A percentile compares a stretch with the other conserved stretches of the same genome.
Evolutionary conservation across 1,284 basidiomycete genomes (phyloP).

Genomic region (Pseudozyma hubeiensis): DNA sequence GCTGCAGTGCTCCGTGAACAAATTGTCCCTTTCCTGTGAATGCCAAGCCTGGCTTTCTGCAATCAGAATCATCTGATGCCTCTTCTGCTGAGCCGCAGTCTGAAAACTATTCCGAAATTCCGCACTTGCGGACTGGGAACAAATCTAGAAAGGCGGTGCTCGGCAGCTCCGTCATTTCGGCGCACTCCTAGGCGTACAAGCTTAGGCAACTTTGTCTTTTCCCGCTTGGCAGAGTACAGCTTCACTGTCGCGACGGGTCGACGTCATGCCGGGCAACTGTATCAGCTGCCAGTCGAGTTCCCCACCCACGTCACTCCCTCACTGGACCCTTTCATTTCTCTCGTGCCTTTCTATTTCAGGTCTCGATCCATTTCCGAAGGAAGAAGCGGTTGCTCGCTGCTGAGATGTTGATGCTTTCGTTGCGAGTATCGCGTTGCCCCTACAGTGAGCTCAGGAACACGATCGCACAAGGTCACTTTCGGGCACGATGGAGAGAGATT

Average conservation of each 20-base stretch:
- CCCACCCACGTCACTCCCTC: background rate
- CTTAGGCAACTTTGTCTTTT: no score
- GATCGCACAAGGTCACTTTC: no score
- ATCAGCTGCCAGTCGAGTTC: no score
- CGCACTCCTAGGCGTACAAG: no score
- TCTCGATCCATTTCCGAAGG: background rate
- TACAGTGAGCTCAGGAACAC: no score
- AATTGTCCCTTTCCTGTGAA: background rate
- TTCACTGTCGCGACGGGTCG: background rate
- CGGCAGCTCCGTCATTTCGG: background rate
- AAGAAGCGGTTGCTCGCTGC: background rate
- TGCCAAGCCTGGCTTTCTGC: constrained; percentile 7
- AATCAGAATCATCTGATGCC: background rate
- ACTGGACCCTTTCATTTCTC: background rate
- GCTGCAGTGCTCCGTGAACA: background rate
- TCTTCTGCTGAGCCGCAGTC: background rate
- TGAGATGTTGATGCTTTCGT: background rate
- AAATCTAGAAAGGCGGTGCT: background rate
- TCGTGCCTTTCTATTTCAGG: no score
- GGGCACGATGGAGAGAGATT: no score
- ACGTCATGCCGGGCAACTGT: background rate
- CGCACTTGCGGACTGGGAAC: background rate
- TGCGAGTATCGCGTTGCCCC: no score
- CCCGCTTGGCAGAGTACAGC: no score
- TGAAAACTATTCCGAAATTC: background rate